Evolutionary conservation across 768 basidiomycete genomes (phyloP).

Genomic region (Pleurotus giganteus): DNA sequence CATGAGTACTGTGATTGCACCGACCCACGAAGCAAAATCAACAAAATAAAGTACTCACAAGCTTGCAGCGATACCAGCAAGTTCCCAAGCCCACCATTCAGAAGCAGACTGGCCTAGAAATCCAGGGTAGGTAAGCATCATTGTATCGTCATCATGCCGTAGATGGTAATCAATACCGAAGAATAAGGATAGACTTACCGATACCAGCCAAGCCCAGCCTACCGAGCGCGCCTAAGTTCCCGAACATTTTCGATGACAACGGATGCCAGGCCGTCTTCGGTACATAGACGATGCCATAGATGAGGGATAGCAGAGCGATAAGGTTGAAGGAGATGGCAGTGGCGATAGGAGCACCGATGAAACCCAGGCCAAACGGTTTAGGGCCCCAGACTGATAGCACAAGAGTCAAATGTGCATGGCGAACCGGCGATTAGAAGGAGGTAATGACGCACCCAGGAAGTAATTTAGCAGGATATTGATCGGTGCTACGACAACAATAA

Average conservation of each 20-base stretch:
- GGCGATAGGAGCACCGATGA: constrained; percentile 69
- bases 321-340: constrained; percentile 61
- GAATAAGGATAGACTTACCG: not conserved
- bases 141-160: too few species aligned
- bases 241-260: not conserved
- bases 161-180: not conserved
- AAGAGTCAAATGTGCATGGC: not conserved
- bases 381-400: constrained; percentile 56
- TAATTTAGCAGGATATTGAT: constrained; percentile 83
- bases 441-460: constrained; percentile 55
- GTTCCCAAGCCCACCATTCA: constrained; percentile 82
- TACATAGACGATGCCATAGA: not conserved
- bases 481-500: constrained; percentile 82
- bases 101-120: constrained; percentile 68
- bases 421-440: not conserved
- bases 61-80: constrained; percentile 57
- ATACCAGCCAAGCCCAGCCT: not conserved
- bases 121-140: not conserved
- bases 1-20: not conserved
- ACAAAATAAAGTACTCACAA: constrained; percentile 28
- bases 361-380: constrained; percentile 57
- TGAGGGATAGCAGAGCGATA: not conserved
- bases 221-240: not conserved
- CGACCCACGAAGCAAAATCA: not conserved
- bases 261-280: not conserved